These are phyloP conservation scores for Sarcodon aspratus DNA, from an alignment of 768 basidiomycete species.

Conservation along the genomic window DNA sequence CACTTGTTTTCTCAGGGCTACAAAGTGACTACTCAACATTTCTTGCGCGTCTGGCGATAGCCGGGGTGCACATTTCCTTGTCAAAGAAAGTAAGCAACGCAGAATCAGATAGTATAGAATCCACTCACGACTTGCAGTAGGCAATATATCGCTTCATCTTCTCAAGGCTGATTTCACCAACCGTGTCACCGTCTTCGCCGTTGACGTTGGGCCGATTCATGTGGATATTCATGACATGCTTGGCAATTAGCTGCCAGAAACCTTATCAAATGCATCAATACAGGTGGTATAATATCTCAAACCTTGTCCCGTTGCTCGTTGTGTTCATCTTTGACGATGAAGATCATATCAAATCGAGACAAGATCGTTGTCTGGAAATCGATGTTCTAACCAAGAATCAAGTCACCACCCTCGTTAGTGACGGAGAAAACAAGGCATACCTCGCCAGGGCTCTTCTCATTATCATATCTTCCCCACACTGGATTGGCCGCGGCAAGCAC, in stretches of 20 bases:
- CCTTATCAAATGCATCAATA: conserved; percentile 1
- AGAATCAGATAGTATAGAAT: neutral
- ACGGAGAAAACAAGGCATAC: conserved; percentile 23
- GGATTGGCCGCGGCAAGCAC: conserved; percentile 97
- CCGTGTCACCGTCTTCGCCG: conserved; percentile 45
- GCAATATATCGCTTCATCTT: conserved; percentile 98
- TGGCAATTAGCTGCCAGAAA: conserved; percentile 72
- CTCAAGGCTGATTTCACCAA: conserved; percentile 89
- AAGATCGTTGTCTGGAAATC: conserved; percentile 97
- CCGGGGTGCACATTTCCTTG: conserved; percentile 91
- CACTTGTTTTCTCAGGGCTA: conserved; percentile 84
- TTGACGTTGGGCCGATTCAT: conserved; percentile 80
- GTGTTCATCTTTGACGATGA: conserved; percentile 97
- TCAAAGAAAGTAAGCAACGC: neutral
- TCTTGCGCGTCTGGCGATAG: conserved; percentile 90
- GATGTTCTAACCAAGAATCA: conserved; percentile 49
- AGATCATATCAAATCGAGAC: conserved; percentile 99
- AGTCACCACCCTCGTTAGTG: neutral
- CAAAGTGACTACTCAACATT: conserved; percentile 93
- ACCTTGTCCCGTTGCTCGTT: conserved; percentile 89
- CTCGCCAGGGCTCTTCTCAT: conserved; percentile 92
- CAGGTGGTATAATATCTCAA: conserved; percentile 7
- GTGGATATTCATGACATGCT: conserved; percentile 97
- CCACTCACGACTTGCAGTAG: conserved; percentile 81
- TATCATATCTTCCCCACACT: conserved; percentile 95